Base-by-base conservation (phyloP, 805 yeast genomes). In the Metschnikowia vanudenii region DNA sequence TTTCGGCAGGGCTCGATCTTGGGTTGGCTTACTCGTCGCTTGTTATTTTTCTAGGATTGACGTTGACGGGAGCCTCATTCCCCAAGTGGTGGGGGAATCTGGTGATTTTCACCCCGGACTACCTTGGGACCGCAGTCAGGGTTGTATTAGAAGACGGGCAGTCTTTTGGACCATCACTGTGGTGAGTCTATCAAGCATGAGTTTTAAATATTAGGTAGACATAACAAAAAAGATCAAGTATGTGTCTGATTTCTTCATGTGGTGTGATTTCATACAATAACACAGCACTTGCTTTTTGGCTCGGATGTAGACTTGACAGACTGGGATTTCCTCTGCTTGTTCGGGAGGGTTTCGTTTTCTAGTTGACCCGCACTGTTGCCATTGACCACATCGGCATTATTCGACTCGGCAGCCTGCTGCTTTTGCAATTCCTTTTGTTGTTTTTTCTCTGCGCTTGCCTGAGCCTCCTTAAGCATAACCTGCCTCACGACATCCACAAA, bases 401-500 rank as follows among this genome's bases (percentile, higher is more conserved):
- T 45, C 35, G 39, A 20, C 33, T 50, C 50, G 33, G 56, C 59
- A 53, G 58, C 58, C 61, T 65, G 61, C 58, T 69, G 71, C 57
- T 71, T 68, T 49, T 66, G 71, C 47, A 63, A 56, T 55, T 71
- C 73, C 53, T 68, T 69, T 48, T 67, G 73, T 53, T 69, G 74
- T 44, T 71, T 71, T 68, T 71, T 72, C 54, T 72, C 76, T 19
- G 72, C 74, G 39, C 66, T 66, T 37, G 63, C 62, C 35, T 70
- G 71, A 8, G 75, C 75, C 58, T 87, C 95, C 52, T 84, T 82
- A 56, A 90, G 76, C 78, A 85, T 88, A 47, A 91, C 88, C 60
- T 89, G 96, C 62, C 96, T 80, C 11, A 91, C 95, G 28, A 88
- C 85, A 62, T 88, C 96, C 30, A 84, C 76, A 58, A 91, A 94